phyloP scores from a whole-genome alignment of 495 filamentous ascomycete genomes.

The Friedmanniomyces simplex region DNA sequence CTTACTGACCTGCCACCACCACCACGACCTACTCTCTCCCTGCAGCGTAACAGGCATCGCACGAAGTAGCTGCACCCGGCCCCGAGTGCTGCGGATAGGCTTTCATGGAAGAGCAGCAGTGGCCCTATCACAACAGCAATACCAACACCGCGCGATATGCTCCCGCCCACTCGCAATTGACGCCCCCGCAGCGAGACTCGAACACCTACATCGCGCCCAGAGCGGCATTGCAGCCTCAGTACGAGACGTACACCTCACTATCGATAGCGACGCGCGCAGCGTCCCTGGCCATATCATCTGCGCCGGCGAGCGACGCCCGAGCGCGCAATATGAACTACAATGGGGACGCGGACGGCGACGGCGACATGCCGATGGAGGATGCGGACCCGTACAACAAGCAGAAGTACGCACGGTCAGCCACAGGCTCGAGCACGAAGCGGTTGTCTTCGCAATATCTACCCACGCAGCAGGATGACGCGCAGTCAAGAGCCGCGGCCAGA shows the following conservation, averaged over 20 bases:
- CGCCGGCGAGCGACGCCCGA: slow-evolving; percentile 11
- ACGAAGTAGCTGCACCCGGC: neutral
- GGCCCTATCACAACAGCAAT: slow-evolving; percentile 3
- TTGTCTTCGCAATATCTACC: slow-evolving; percentile 54
- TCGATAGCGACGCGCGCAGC: slow-evolving; percentile 26
- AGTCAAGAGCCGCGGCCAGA: slow-evolving; percentile 72
- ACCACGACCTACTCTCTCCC: too few relatives aligned
- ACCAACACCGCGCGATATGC: slow-evolving; percentile 2
- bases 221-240: neutral
- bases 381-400: slow-evolving; percentile 72
- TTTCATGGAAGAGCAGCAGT: slow-evolving; percentile 7
- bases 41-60: too few relatives aligned
- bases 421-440: slow-evolving; percentile 46
- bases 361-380: slow-evolving; percentile 86
- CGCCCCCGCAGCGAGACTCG: neutral
- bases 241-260: slow-evolving; percentile 26
- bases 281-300: slow-evolving; percentile 28
- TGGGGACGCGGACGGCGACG: slow-evolving; percentile 72
- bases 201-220: neutral
- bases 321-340: slow-evolving; percentile 27
- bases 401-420: slow-evolving; percentile 59
- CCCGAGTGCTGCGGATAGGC: neutral
- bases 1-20: too few relatives aligned
- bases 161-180: neutral
- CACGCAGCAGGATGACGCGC: slow-evolving; percentile 42